phyloP scores from a whole-genome alignment of 1,284 basidiomycete genomes.

The Tranzscheliella williamsii region DNA sequence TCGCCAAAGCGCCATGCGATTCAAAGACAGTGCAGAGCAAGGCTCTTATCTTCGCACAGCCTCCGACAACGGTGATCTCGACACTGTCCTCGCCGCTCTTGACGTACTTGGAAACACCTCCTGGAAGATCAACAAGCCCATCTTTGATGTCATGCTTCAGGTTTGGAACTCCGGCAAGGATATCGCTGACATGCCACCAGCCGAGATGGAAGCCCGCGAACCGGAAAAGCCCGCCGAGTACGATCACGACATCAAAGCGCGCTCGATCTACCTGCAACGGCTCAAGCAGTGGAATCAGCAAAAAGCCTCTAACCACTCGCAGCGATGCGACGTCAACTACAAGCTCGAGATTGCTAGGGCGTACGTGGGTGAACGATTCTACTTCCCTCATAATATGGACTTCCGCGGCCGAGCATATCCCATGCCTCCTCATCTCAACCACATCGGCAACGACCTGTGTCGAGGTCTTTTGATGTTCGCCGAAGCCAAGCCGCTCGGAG shows the following conservation, averaged over 20 bases:
- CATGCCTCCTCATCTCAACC: slow-evolving; percentile 91
- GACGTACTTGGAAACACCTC: slow-evolving; percentile 89
- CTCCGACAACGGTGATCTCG: slow-evolving; percentile 74
- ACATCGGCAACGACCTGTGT: slow-evolving; percentile 92
- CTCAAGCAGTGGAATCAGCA: slow-evolving; percentile 67
- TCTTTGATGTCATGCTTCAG: slow-evolving; percentile 73
- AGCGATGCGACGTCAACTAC: slow-evolving; percentile 92
- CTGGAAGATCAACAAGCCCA: slow-evolving; percentile 81
- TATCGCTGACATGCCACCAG: slow-evolving; percentile 62
- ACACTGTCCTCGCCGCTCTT: slow-evolving; percentile 82
- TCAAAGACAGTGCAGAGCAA: slow-evolving; percentile 89
- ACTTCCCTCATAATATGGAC: slow-evolving; percentile 95
- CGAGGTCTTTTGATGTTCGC: slow-evolving; percentile 86
- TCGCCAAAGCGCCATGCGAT: slow-evolving; percentile 71
- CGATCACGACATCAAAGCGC: slow-evolving; percentile 71
- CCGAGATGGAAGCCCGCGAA: slow-evolving; percentile 44
- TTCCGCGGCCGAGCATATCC: slow-evolving; percentile 98
- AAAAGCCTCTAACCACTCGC: slow-evolving; percentile 68
- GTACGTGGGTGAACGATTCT: slow-evolving; percentile 83
- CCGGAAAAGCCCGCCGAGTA: slow-evolving; percentile 71
- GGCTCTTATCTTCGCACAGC: slow-evolving; percentile 77
- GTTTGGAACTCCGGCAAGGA: slow-evolving; percentile 75
- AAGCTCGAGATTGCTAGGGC: slow-evolving; percentile 95
- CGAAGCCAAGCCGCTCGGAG: slow-evolving; percentile 77
- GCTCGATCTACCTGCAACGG: slow-evolving; percentile 69